Percentiles rank a stretch among this genome's conserved stretches.
phyloP scores from a whole-genome alignment of 768 basidiomycete species.

The Leccinum barrowsii region DNA sequence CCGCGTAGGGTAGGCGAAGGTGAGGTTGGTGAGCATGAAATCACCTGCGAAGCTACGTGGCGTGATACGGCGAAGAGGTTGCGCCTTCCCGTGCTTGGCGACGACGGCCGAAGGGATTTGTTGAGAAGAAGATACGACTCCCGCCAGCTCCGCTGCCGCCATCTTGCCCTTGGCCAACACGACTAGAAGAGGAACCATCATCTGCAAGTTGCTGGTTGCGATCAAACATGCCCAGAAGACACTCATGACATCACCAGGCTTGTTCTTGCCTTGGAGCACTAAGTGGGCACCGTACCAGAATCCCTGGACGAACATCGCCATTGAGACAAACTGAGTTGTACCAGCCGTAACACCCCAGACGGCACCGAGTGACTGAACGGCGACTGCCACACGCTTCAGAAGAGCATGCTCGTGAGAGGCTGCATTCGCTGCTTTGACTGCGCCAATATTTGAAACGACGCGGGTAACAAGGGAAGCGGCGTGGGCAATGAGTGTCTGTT shows the following conservation, averaged over 20 bases:
- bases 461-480: conserved; percentile 81
- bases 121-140: conserved; percentile 25
- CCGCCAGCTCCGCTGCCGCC: too few species aligned
- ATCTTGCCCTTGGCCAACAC: too few species aligned
- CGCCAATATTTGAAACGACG: conserved; percentile 70
- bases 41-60: conserved; percentile 70
- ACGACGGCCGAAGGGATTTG: conserved; percentile 29
- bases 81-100: conserved; percentile 12
- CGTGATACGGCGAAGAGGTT: conserved; percentile 57
- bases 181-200: too few species aligned
- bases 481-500: conserved; percentile 63
- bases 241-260: conserved; percentile 83
- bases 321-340: conserved; percentile 73
- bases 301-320: conserved; percentile 93
- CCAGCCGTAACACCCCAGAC: conserved; percentile 77
- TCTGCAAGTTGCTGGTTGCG: too few species aligned
- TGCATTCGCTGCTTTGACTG: conserved; percentile 93
- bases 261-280: conserved; percentile 70
- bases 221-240: conserved; percentile 89
- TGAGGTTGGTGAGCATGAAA: conserved; percentile 54
- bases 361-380: conserved; percentile 52
- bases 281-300: conserved; percentile 95
- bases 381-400: conserved; percentile 40
- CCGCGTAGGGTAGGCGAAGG: conserved; percentile 73
- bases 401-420: conserved; percentile 50